These are phyloP conservation scores for Coniochaeta hoffmannii DNA, from an alignment of 2,329 filamentous ascomycete genomes.

Conservation along the genomic window DNA sequence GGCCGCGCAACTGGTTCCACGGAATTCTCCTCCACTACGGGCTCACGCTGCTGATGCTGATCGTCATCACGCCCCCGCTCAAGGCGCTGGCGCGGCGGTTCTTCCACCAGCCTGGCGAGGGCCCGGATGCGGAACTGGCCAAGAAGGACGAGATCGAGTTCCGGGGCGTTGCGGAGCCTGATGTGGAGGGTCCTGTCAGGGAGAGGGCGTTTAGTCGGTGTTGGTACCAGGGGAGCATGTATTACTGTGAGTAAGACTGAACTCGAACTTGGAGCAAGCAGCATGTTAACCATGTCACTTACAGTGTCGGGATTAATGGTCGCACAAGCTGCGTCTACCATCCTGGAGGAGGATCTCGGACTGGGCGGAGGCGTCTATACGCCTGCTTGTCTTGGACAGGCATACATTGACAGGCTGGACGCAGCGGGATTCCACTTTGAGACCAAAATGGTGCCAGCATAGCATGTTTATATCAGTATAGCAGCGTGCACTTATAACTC, in stretches of 20 bases:
- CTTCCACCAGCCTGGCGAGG: slow-evolving; percentile 48
- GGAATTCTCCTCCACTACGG: slow-evolving; percentile 44
- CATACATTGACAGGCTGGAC: slow-evolving; percentile 56
- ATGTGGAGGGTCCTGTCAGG: slow-evolving; percentile 27
- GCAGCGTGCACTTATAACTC: too few species aligned
- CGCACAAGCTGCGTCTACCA: slow-evolving; percentile 55
- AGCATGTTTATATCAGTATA: neutral
- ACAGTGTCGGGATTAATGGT: slow-evolving; percentile 59
- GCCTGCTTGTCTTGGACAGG: slow-evolving; percentile 61
- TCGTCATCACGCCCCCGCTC: slow-evolving; percentile 39
- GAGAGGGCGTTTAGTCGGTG: slow-evolving; percentile 50
- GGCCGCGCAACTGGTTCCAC: slow-evolving; percentile 38
- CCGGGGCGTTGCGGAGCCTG: slow-evolving; percentile 56
- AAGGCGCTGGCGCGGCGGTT: slow-evolving; percentile 34
- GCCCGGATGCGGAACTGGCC: slow-evolving; percentile 42
- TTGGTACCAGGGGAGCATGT: slow-evolving; percentile 53
- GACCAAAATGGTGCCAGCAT: slow-evolving; percentile 33
- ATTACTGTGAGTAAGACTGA: slow-evolving; percentile 57
- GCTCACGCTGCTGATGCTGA: slow-evolving; percentile 31
- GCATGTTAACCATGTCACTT: neutral
- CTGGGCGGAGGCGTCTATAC: slow-evolving; percentile 64
- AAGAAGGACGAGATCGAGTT: slow-evolving; percentile 56
- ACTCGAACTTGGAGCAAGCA: too few species aligned
- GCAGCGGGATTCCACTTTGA: slow-evolving; percentile 57
- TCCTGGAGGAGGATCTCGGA: slow-evolving; percentile 55